Conservation (phyloP, 2,329 filamentous ascomycete genomes). For the Fusarium tanahbumbuense region DNA sequence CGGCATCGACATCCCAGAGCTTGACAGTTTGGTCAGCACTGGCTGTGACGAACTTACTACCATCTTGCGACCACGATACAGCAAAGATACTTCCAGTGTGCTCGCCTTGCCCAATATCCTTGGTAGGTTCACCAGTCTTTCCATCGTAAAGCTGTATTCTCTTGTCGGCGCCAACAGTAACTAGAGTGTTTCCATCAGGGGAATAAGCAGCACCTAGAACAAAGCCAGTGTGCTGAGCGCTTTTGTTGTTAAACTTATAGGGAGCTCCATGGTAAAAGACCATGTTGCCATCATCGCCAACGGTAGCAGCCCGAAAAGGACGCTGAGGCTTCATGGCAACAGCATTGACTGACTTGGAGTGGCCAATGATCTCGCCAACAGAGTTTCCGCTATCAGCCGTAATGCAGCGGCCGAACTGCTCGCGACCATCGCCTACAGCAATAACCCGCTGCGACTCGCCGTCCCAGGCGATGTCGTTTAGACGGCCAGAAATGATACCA, state of each 20-base stretch:
- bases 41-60: slow-evolving; percentile 86
- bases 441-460: slow-evolving; percentile 97
- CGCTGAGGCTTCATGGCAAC: slow-evolving; percentile 90
- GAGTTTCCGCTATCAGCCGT: slow-evolving; percentile 96
- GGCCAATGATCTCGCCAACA: slow-evolving; percentile 92
- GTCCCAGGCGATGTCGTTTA: slow-evolving; percentile 98
- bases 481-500: slow-evolving; percentile 90
- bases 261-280: slow-evolving; percentile 95
- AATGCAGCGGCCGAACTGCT: slow-evolving; percentile 93
- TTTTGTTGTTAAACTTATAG: slow-evolving; percentile 94
- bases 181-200: slow-evolving; percentile 83
- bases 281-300: slow-evolving; percentile 87
- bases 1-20: slow-evolving; percentile 89
- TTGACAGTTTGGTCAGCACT: slow-evolving; percentile 95
- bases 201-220: slow-evolving; percentile 90
- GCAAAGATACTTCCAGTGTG: slow-evolving; percentile 95
- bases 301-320: slow-evolving; percentile 91
- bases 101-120: slow-evolving; percentile 81
- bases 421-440: slow-evolving; percentile 93
- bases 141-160: slow-evolving; percentile 96
- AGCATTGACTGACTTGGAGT: slow-evolving; percentile 89
- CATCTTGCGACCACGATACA: slow-evolving; percentile 89
- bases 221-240: slow-evolving; percentile 86
- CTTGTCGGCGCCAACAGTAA: slow-evolving; percentile 92
- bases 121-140: slow-evolving; percentile 87